A percentile compares a stretch with the other conserved stretches of the same genome.
phyloP scores from a whole-genome alignment of 805 yeast genomes.

The Starmerella sp. region DNA sequence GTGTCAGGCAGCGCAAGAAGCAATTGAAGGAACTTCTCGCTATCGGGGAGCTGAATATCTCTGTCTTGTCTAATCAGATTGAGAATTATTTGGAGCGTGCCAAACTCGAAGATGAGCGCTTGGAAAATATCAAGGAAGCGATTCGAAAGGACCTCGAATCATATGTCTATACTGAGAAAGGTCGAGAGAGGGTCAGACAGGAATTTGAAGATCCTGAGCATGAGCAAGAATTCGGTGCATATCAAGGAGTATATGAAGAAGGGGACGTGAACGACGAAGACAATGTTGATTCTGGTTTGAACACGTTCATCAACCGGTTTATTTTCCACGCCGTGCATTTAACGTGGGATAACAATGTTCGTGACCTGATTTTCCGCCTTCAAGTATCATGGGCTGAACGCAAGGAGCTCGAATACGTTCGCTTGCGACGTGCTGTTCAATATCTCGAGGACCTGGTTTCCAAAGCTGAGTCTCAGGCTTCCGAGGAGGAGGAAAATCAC shows the following conservation, averaged over 20 bases:
- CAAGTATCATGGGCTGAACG: constrained; percentile 39
- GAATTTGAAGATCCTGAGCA: neutral
- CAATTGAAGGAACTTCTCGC: constrained; percentile 8
- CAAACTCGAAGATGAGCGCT: constrained; percentile 15
- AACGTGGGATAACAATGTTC: constrained; percentile 63
- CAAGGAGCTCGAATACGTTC: constrained; percentile 35
- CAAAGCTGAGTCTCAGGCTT: constrained; percentile 25
- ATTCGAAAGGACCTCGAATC: neutral
- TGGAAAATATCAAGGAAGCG: neutral
- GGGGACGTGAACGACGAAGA: neutral
- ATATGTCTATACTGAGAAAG: neutral
- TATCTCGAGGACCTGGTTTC: constrained; percentile 42
- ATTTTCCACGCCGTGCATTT: constrained; percentile 60
- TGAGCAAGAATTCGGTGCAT: neutral
- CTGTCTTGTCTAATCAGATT: constrained; percentile 7
- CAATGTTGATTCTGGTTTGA: neutral
- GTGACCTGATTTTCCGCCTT: constrained; percentile 55
- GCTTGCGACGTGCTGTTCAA: constrained; percentile 40
- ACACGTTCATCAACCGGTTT: constrained; percentile 53
- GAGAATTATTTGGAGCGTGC: constrained; percentile 16
- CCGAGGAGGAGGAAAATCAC: constrained; percentile 5
- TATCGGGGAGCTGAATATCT: constrained; percentile 3
- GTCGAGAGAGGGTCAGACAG: neutral
- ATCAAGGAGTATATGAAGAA: neutral
- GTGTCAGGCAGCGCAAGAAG: neutral